Evolutionary conservation across 768 basidiomycete species (phyloP).

Genomic region (Glaciozyma antarctica): DNA sequence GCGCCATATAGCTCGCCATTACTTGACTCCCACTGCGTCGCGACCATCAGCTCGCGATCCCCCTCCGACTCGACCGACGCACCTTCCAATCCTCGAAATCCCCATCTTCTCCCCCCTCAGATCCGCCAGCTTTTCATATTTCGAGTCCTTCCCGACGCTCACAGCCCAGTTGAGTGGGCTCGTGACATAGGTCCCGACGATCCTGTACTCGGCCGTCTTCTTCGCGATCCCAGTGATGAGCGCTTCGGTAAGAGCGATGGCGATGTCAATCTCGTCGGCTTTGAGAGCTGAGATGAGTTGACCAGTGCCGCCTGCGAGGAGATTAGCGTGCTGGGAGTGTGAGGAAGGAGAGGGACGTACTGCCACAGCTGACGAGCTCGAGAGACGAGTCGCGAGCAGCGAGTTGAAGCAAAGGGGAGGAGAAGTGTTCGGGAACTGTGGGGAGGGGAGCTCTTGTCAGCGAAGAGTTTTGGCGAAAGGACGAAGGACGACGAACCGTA

Average conservation of each 20-base stretch:
- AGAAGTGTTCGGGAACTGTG: slow-evolving; percentile 55
- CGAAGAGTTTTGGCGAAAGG: no score
- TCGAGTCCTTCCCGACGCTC: slow-evolving; percentile 68
- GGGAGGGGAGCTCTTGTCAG: neutral
- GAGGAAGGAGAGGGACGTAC: slow-evolving; percentile 41
- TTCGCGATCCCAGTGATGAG: slow-evolving; percentile 88
- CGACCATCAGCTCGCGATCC: no score
- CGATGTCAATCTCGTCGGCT: slow-evolving; percentile 69
- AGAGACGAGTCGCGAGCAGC: slow-evolving; percentile 65
- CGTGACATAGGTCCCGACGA: slow-evolving; percentile 82
- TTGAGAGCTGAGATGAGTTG: slow-evolving; percentile 67
- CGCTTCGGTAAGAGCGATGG: slow-evolving; percentile 80
- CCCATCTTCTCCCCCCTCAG: slow-evolving; percentile 74
- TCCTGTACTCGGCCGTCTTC: slow-evolving; percentile 65
- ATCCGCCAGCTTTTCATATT: slow-evolving; percentile 61
- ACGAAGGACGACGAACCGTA: no score
- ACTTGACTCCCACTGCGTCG: slow-evolving; percentile 67
- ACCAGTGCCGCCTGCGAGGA: slow-evolving; percentile 62
- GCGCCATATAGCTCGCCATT: slow-evolving; percentile 91
- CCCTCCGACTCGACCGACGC: slow-evolving; percentile 17
- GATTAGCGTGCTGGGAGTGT: neutral
- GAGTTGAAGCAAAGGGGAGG: slow-evolving; percentile 80
- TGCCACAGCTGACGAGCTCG: slow-evolving; percentile 78
- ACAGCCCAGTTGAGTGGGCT: slow-evolving; percentile 59
- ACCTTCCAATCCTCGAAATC: slow-evolving; percentile 82